phyloP scores from a whole-genome alignment of 2,329 filamentous ascomycete genomes.

The Fusarium sambucinum region DNA sequence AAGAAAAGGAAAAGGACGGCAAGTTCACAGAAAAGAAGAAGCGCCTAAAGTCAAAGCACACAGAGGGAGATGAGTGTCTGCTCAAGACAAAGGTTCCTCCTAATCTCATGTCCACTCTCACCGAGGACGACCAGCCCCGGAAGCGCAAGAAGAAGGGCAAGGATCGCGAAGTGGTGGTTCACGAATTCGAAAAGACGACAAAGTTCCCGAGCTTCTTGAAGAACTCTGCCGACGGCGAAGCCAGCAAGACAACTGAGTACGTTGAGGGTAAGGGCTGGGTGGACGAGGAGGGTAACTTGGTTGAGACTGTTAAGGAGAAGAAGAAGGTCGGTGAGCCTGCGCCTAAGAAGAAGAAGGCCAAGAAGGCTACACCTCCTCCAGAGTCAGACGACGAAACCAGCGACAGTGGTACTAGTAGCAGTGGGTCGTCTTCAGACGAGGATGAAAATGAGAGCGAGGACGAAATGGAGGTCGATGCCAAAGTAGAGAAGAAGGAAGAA shows the following conservation, averaged over 20 bases:
- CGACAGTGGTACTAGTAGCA: conserved; percentile 51
- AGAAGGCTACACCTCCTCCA: conserved; percentile 37
- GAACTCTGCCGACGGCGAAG: conserved; percentile 50
- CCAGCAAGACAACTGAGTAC: conserved; percentile 67
- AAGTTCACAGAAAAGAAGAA: conserved; percentile 69
- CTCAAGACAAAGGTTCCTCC: conserved; percentile 82
- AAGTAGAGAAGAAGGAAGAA: conserved; percentile 16
- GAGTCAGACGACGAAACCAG: conserved; percentile 50
- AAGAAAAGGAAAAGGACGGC: conserved; percentile 60
- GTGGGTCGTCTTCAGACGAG: conserved; percentile 52
- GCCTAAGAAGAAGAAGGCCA: conserved; percentile 45
- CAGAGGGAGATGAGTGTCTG: conserved; percentile 81
- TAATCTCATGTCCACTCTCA: conserved; percentile 58
- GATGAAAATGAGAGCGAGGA: conserved; percentile 50
- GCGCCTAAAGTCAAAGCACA: conserved; percentile 80
- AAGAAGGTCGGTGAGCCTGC: conserved; percentile 46
- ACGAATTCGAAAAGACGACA: conserved; percentile 89
- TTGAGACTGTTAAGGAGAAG: conserved; percentile 69
- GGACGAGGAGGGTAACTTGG: conserved; percentile 79
- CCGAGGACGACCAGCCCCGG: conserved; percentile 59
- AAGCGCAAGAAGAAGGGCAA: conserved; percentile 69
- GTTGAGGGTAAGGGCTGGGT: conserved; percentile 92
- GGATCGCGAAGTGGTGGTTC: conserved; percentile 73
- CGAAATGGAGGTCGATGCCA: conserved; percentile 26
- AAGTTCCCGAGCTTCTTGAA: conserved; percentile 88